phyloP scores from a whole-genome alignment of 2,329 filamentous ascomycete genomes.

The Fusarium lateritium region DNA sequence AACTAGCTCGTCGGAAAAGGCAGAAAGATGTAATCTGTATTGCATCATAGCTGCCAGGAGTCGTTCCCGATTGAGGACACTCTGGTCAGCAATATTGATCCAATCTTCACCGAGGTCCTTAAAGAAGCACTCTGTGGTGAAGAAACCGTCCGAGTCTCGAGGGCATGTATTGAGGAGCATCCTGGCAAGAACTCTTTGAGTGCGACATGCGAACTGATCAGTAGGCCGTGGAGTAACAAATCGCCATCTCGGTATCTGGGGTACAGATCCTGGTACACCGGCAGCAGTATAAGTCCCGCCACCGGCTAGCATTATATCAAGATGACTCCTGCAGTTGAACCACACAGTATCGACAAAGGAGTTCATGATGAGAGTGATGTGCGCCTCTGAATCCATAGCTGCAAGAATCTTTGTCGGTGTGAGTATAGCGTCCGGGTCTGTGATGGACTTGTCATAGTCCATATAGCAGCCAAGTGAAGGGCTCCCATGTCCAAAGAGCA shows the following conservation, averaged over 20 bases:
- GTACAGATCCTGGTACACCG: not conserved
- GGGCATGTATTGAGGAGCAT: not conserved
- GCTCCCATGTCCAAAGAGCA: slow-evolving; percentile 8
- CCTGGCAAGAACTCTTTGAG: not conserved
- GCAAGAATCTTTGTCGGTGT: not conserved
- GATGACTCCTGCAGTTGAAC: not conserved
- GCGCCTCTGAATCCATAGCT: not conserved
- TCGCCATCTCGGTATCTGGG: not conserved
- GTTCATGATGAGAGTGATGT: not conserved
- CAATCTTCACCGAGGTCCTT: not conserved
- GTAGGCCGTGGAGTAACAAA: not conserved
- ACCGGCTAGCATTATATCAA: not conserved
- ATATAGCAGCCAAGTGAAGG: slow-evolving; percentile 8
- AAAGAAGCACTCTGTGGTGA: not conserved
- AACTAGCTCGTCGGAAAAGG: slow-evolving; percentile 2
- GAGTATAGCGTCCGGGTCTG: not conserved
- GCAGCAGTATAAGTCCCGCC: not conserved
- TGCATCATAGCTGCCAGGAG: not conserved
- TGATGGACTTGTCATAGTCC: not conserved
- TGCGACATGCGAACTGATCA: not conserved
- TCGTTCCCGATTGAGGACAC: not conserved
- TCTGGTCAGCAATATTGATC: not conserved
- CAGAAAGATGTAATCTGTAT: not conserved
- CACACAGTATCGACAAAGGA: not conserved
- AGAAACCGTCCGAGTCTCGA: not conserved